Evolutionary conservation across 2,329 filamentous ascomycete genomes (phyloP).

Genomic region (Botrytis elliptica): DNA sequence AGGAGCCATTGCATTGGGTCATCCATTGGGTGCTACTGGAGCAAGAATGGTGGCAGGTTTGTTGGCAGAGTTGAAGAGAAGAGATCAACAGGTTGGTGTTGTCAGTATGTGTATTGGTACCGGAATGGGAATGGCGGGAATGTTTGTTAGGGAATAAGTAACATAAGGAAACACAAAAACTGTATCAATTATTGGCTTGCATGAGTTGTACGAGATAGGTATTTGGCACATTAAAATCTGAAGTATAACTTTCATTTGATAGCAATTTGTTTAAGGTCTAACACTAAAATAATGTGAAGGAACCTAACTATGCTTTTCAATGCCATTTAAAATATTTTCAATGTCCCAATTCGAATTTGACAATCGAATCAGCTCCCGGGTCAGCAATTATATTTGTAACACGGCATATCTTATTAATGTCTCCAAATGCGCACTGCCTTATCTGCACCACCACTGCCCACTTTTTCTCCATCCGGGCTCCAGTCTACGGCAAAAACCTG

Average conservation of each 20-base stretch:
- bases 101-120: conserved; percentile 89
- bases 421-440: conserved; percentile 71
- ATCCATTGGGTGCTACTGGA: conserved; percentile 86
- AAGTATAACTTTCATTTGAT: no score
- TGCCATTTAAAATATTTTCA: no score
- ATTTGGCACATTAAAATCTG: not conserved
- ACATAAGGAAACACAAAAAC: no score
- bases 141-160: conserved; percentile 63
- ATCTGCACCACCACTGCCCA: conserved; percentile 91
- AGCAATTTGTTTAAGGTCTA: no score
- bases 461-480: conserved; percentile 85
- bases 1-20: conserved; percentile 90
- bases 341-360: not conserved
- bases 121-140: conserved; percentile 72
- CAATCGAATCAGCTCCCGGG: not conserved
- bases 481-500: conserved; percentile 95
- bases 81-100: conserved; percentile 72
- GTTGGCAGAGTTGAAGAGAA: conserved; percentile 65
- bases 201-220: not conserved
- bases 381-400: not conserved
- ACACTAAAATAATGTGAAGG: no score
- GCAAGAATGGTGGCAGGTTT: conserved; percentile 70
- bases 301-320: no score
- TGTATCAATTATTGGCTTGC: not conserved
- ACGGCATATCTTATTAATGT: conserved; percentile 46